A percentile compares a stretch with the other conserved stretches of the same genome.
Conservation (phyloP, 495 filamentous ascomycete genomes). For the Talaromyces liani region DNA sequence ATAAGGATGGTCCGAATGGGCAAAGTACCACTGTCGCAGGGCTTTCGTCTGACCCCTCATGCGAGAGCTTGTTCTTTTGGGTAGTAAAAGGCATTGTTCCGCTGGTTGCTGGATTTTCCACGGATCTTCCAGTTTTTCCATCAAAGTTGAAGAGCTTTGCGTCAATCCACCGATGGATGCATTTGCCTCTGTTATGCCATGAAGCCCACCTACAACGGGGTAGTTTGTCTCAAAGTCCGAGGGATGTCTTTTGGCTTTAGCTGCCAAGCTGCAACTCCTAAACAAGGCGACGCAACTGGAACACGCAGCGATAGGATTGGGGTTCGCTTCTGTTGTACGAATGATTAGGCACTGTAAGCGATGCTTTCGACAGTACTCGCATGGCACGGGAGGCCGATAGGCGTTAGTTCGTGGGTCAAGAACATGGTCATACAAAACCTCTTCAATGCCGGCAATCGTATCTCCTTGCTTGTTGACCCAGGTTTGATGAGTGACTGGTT, state of each 20-base stretch:
- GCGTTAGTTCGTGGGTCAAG: not conserved
- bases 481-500: not conserved
- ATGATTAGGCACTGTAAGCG: constrained; percentile 40
- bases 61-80: constrained; percentile 15
- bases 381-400: constrained; percentile 26
- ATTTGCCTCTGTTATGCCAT: constrained; percentile 28
- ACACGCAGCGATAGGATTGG: constrained; percentile 55
- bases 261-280: constrained; percentile 60
- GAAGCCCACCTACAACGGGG: constrained; percentile 35
- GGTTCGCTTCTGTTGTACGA: constrained; percentile 35
- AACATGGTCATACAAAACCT: not conserved
- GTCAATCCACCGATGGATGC: not conserved
- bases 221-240: constrained; percentile 38
- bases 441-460: not conserved
- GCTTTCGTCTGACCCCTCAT: constrained; percentile 20
- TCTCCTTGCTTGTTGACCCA: not conserved
- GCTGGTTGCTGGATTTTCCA: not conserved
- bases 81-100: not conserved
- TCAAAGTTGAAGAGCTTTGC: not conserved
- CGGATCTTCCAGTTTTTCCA: not conserved
- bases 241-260: constrained; percentile 34
- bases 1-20: constrained; percentile 38
- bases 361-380: constrained; percentile 33
- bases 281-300: constrained; percentile 73
- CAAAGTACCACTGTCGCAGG: constrained; percentile 33